These are phyloP conservation scores for Candida tammaniensis DNA, from an alignment of 805 yeast genomes.

Conservation along the genomic window DNA sequence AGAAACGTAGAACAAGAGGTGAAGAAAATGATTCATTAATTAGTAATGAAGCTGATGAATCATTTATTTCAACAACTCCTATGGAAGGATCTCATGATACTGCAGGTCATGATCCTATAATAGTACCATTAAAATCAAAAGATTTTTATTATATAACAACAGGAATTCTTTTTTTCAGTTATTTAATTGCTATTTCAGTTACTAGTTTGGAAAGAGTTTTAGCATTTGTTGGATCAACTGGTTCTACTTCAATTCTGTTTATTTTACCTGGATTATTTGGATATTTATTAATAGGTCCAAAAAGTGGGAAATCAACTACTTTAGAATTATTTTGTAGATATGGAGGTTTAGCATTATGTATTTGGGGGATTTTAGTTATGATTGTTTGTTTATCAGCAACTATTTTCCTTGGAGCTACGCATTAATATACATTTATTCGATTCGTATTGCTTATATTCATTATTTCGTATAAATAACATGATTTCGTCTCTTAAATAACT, in stretches of 20 bases:
- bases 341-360: constrained; percentile 42
- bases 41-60: constrained; percentile 18
- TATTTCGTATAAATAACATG: too few species aligned
- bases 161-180: constrained; percentile 45
- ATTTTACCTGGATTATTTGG: constrained; percentile 80
- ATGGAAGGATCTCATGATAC: constrained; percentile 47
- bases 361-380: constrained; percentile 59
- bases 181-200: constrained; percentile 55
- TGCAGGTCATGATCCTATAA: constrained; percentile 45
- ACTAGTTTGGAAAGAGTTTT: constrained; percentile 66
- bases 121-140: constrained; percentile 46
- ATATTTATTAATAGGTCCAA: constrained; percentile 48
- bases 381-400: constrained; percentile 51
- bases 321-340: constrained; percentile 32
- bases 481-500: not conserved
- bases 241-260: constrained; percentile 76
- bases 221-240: constrained; percentile 79
- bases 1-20: not conserved
- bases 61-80: constrained; percentile 43
- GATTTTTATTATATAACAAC: constrained; percentile 52
- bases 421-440: too few species aligned
- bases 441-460: too few species aligned
- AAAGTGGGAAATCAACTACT: constrained; percentile 22
- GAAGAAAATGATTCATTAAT: constrained; percentile 14
- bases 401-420: constrained; percentile 32